phyloP scores from a whole-genome alignment of 108 stramenopile species.

The Schizochytrium sp. region DNA sequence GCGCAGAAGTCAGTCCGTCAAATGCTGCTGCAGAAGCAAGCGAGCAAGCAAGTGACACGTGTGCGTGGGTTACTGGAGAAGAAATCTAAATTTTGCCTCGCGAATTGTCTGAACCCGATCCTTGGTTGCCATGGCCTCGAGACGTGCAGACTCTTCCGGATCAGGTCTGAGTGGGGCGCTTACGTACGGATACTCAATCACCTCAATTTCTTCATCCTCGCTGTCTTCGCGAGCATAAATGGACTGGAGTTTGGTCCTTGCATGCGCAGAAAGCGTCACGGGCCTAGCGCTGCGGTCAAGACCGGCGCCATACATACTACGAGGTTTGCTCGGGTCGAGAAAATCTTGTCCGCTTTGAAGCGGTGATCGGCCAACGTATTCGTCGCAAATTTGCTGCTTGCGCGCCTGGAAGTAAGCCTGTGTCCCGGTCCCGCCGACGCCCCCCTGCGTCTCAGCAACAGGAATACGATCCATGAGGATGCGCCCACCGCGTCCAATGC shows the following conservation, averaged over 20 bases:
- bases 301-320: background rate
- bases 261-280: background rate
- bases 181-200: background rate
- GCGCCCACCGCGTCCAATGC: background rate
- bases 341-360: background rate
- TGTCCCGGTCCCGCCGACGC: background rate
- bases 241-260: background rate
- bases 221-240: background rate
- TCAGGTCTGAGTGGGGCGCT: background rate
- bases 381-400: background rate
- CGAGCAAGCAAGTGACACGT: background rate
- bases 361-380: background rate
- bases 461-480: background rate
- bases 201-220: conserved; percentile 1
- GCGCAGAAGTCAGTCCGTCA: too few species aligned
- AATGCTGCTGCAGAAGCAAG: too few species aligned
- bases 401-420: background rate
- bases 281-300: background rate
- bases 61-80: background rate
- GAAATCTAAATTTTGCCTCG: background rate
- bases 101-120: background rate
- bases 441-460: background rate
- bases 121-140: background rate
- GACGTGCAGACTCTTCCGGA: background rate
- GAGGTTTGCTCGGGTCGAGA: background rate